phyloP scores from a whole-genome alignment of 1,284 basidiomycete genomes.

The Tilletia horrida region DNA sequence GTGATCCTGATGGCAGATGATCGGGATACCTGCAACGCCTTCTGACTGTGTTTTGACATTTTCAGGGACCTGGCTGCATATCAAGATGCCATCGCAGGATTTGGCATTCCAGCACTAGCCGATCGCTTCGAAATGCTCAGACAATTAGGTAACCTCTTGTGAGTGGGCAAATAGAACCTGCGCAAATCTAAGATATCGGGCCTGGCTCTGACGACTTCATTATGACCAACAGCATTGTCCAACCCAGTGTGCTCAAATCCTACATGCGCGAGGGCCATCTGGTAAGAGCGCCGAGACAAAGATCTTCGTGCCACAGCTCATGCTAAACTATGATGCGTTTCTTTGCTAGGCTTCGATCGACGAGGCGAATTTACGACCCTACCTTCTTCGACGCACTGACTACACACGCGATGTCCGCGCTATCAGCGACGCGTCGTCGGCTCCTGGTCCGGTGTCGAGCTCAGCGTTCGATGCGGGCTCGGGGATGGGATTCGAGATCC shows the following conservation, averaged over 20 bases:
- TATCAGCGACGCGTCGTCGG: constrained; percentile 27
- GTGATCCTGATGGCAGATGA: constrained; percentile 35
- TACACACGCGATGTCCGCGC: constrained; percentile 58
- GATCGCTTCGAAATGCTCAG: constrained; percentile 98
- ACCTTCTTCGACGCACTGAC: constrained; percentile 83
- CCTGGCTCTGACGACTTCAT: background rate
- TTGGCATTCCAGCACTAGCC: constrained; percentile 74
- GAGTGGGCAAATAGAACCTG: too few species aligned
- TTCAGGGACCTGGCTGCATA: constrained; percentile 89
- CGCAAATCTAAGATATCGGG: too few species aligned
- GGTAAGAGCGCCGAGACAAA: constrained; percentile 14
- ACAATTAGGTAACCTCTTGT: constrained; percentile 94
- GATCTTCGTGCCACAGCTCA: background rate
- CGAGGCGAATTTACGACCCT: constrained; percentile 78
- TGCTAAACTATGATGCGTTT: background rate
- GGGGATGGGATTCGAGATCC: too few species aligned
- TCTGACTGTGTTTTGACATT: background rate
- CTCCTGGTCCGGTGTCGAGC: too few species aligned
- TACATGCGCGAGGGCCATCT: constrained; percentile 54
- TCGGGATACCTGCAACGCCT: background rate
- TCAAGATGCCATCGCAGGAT: constrained; percentile 81
- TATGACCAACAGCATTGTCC: constrained; percentile 36
- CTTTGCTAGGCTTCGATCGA: constrained; percentile 85
- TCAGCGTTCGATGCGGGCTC: too few species aligned
- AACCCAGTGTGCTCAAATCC: constrained; percentile 48